Conservation (phyloP, 2,329 filamentous ascomycete species). For the Alternaria triticimaculans region DNA sequence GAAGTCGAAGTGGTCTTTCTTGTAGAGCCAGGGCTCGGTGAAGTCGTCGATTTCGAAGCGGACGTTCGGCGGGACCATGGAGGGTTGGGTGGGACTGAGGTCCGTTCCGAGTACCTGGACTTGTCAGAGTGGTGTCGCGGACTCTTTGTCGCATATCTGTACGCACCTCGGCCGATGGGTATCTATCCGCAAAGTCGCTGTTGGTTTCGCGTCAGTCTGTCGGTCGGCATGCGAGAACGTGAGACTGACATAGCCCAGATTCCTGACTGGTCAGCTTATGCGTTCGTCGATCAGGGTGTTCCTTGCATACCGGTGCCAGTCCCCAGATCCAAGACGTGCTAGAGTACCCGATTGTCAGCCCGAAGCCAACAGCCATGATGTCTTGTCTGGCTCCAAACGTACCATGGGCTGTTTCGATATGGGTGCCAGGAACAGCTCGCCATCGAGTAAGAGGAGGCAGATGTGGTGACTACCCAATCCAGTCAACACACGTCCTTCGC, state of each 20-base stretch:
- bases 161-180: conserved; percentile 40
- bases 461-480: conserved; percentile 31
- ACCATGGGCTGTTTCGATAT: conserved; percentile 29
- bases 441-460: conserved; percentile 31
- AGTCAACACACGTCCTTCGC: not conserved
- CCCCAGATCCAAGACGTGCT: conserved; percentile 50
- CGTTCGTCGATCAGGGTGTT: not conserved
- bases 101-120: conserved; percentile 44
- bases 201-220: not conserved
- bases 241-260: conserved; percentile 49
- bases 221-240: not conserved
- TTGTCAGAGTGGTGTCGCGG: conserved; percentile 20
- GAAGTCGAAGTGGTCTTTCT: conserved; percentile 30
- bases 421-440: conserved; percentile 32
- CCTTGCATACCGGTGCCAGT: conserved; percentile 45
- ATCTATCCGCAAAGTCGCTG: conserved; percentile 50
- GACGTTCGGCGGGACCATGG: conserved; percentile 41
- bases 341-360: not conserved
- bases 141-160: not conserved
- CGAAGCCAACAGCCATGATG: not conserved
- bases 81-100: conserved; percentile 50
- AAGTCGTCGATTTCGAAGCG: conserved; percentile 44
- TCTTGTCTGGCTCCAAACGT: not conserved
- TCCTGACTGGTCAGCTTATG: conserved; percentile 32
- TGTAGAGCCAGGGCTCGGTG: conserved; percentile 40